Evolutionary conservation across 805 yeast species (phyloP).

Genomic region (Saccharomycopsis oosterbeekiorum): DNA sequence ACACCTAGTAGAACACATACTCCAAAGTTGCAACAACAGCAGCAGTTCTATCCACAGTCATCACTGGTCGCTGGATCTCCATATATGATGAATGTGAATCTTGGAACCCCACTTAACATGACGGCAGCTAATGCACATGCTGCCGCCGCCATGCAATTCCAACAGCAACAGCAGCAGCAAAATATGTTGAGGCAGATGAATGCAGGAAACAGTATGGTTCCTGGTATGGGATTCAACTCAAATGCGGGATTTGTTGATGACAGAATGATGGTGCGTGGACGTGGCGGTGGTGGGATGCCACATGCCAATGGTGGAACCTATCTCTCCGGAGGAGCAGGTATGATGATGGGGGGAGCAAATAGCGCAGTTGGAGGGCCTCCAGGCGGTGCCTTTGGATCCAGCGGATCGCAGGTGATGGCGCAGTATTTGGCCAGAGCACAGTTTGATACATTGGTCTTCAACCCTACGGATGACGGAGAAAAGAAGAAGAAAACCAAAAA

Average conservation of each 20-base stretch:
- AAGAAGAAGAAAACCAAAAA: slow-evolving; percentile 1
- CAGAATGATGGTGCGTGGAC: neutral
- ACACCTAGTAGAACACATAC: neutral
- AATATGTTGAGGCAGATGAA: neutral
- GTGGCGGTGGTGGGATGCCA: neutral
- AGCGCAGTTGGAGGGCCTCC: slow-evolving; percentile 3
- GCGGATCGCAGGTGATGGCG: slow-evolving; percentile 67
- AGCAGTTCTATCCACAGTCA: neutral
- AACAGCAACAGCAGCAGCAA: slow-evolving; percentile 3
- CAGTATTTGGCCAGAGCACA: slow-evolving; percentile 68
- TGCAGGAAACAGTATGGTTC: neutral
- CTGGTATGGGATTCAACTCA: neutral
- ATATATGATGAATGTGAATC: neutral
- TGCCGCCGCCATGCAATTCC: neutral
- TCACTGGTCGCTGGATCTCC: neutral
- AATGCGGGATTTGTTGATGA: neutral
- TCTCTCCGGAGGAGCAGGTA: neutral
- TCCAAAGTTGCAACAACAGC: neutral
- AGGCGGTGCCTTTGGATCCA: slow-evolving; percentile 7
- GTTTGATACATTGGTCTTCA: slow-evolving; percentile 43
- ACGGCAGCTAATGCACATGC: neutral
- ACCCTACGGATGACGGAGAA: slow-evolving; percentile 1
- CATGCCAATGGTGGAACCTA: neutral
- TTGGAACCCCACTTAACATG: neutral
- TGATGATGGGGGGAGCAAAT: neutral